These are phyloP conservation scores for Syncephalis fuscata DNA, from an alignment of 371 early-diverging fungal species.

Conservation along the genomic window DNA sequence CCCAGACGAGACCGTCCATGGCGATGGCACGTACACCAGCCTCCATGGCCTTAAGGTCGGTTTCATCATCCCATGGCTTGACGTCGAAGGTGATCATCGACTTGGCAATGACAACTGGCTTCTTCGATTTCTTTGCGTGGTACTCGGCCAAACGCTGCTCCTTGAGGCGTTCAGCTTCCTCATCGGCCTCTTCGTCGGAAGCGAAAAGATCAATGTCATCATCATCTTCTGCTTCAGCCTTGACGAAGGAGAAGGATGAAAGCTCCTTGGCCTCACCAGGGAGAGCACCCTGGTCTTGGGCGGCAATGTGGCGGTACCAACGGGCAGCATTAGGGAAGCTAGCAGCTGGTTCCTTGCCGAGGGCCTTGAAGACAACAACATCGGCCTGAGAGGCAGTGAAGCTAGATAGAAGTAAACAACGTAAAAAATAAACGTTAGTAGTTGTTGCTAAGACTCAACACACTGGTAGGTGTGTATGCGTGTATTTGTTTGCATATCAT, in stretches of 20 bases:
- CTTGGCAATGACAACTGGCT: slow-evolving; percentile 87
- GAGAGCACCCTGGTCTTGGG: slow-evolving; percentile 12
- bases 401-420: slow-evolving; percentile 32
- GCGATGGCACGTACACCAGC: slow-evolving; percentile 45
- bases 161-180: slow-evolving; percentile 77
- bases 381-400: slow-evolving; percentile 77
- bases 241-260: slow-evolving; percentile 22
- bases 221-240: slow-evolving; percentile 50
- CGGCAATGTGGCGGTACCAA: slow-evolving; percentile 89
- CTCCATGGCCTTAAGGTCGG: slow-evolving; percentile 66
- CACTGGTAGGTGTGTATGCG: no score
- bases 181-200: slow-evolving; percentile 85
- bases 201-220: slow-evolving; percentile 94
- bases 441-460: not conserved
- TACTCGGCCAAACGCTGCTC: slow-evolving; percentile 83
- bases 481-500: no score
- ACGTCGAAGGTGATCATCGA: slow-evolving; percentile 82
- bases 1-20: slow-evolving; percentile 90
- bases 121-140: slow-evolving; percentile 80
- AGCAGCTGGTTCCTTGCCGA: slow-evolving; percentile 56
- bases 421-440: not conserved
- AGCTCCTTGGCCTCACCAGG: slow-evolving; percentile 6
- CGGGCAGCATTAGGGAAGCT: slow-evolving; percentile 80
- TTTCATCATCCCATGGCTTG: slow-evolving; percentile 98
- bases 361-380: slow-evolving; percentile 64